A percentile compares a stretch with the other conserved stretches of the same genome.
Evolutionary conservation across 257 asterid genomes (phyloP).

Genomic region (Haberlea rhodopensis): DNA sequence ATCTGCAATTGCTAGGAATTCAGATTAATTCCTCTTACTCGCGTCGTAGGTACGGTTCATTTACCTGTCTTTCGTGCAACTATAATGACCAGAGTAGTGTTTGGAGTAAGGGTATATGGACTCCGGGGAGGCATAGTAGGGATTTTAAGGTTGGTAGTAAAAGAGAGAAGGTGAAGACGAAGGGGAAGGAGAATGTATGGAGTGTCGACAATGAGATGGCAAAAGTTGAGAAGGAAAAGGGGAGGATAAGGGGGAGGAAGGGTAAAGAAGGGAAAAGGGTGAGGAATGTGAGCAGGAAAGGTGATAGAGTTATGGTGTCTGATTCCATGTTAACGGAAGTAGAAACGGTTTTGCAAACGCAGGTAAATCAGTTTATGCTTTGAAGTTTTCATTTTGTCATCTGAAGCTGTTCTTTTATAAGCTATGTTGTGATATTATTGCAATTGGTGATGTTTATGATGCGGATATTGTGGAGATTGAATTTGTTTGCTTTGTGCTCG

Average conservation of each 20-base stretch:
- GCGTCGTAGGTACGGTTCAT: constrained; percentile 30
- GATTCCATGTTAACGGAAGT: constrained; percentile 82
- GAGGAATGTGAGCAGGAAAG: constrained; percentile 40
- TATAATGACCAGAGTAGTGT: constrained; percentile 19
- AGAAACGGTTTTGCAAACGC: constrained; percentile 81
- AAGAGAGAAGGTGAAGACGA: constrained; percentile 41
- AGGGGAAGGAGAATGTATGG: constrained; percentile 93
- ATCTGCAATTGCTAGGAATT: constrained; percentile 28
- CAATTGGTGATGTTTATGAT: not conserved
- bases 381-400: not conserved
- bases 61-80: constrained; percentile 53
- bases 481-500: not conserved
- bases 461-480: not conserved
- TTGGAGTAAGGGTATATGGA: no score
- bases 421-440: not conserved
- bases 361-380: constrained; percentile 44
- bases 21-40: constrained; percentile 20
- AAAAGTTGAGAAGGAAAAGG: constrained; percentile 42
- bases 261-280: constrained; percentile 54
- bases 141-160: constrained; percentile 21
- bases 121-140: constrained; percentile 21
- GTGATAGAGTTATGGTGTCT: constrained; percentile 70
- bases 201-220: constrained; percentile 76
- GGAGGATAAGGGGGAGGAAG: constrained; percentile 41
- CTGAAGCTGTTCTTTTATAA: not conserved